Percentiles rank a stretch among this genome's conserved stretches.
These are phyloP conservation scores for Pythium dissimile DNA, from an alignment of 352 stramenopile species.

Conservation along the genomic window DNA sequence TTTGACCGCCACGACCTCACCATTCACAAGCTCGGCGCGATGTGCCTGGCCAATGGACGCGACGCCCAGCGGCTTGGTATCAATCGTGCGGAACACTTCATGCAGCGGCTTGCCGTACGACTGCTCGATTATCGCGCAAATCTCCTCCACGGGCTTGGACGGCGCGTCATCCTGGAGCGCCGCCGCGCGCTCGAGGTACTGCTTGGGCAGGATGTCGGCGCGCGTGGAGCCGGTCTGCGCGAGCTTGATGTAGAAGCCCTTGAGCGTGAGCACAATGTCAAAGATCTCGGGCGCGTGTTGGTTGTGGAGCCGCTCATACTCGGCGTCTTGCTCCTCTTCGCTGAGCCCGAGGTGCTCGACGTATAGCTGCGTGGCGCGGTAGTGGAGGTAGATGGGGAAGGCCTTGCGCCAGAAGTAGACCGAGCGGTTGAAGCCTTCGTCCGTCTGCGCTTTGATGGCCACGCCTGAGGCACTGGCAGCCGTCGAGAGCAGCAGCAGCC, in stretches of 20 bases:
- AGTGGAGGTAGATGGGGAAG: slow-evolving; percentile 86
- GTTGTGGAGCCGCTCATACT: slow-evolving; percentile 77
- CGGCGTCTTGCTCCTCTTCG: slow-evolving; percentile 49
- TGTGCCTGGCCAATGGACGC: slow-evolving; percentile 85
- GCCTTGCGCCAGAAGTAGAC: slow-evolving; percentile 87
- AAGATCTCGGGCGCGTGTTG: slow-evolving; percentile 74
- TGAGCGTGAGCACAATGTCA: slow-evolving; percentile 79
- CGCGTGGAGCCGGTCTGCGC: slow-evolving; percentile 79
- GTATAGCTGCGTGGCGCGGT: slow-evolving; percentile 70
- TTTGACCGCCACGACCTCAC: slow-evolving; percentile 83
- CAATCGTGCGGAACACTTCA: slow-evolving; percentile 61
- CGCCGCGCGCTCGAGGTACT: slow-evolving; percentile 71
- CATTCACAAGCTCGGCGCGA: slow-evolving; percentile 63
- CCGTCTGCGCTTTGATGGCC: slow-evolving; percentile 53
- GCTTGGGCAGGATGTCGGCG: slow-evolving; percentile 75
- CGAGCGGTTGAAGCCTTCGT: slow-evolving; percentile 79
- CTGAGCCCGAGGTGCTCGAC: slow-evolving; percentile 53
- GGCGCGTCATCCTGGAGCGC: slow-evolving; percentile 80
- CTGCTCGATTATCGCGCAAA: slow-evolving; percentile 67
- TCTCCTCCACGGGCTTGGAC: slow-evolving; percentile 67
- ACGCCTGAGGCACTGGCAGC: slow-evolving; percentile 41
- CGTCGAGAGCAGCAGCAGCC: slow-evolving; percentile 53
- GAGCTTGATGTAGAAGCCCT: slow-evolving; percentile 88
- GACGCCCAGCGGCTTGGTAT: slow-evolving; percentile 66
- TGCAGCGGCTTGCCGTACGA: slow-evolving; percentile 56